Percentiles rank a stretch among this genome's conserved stretches.
phyloP scores from a whole-genome alignment of 1,284 basidiomycete species.

The Cutaneotrichosporon spelunceum region DNA sequence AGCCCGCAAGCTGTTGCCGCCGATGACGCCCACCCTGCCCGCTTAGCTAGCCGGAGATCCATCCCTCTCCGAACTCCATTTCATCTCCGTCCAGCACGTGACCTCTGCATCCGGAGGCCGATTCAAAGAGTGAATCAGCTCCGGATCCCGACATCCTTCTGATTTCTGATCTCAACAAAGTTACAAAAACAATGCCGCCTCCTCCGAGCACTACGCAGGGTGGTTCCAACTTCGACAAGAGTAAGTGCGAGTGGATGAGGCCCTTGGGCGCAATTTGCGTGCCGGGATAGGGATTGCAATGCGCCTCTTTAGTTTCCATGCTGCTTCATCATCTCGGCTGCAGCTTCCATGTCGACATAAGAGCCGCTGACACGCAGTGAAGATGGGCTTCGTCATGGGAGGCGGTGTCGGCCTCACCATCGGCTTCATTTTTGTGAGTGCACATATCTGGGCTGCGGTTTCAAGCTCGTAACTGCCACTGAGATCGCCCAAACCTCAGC shows the following conservation, averaged over 20 bases:
- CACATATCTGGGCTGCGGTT: not conserved
- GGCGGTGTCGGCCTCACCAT: conserved; percentile 84
- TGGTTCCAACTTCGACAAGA: conserved; percentile 46
- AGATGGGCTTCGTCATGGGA: conserved; percentile 91
- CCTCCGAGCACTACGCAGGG: conserved; percentile 44
- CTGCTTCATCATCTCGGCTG: not conserved
- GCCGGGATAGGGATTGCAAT: not conserved
- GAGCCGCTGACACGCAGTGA: conserved; percentile 48
- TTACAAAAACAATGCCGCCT: conserved; percentile 40
- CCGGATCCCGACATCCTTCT: not conserved
- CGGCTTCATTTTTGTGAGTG: conserved; percentile 78
- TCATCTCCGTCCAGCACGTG: not conserved
- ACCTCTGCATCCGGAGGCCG: not conserved
- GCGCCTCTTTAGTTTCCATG: not conserved
- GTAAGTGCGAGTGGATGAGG: conserved; percentile 28
- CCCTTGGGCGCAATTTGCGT: not conserved
- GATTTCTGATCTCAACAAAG: not conserved
- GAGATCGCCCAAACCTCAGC: not conserved
- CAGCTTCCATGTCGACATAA: too few species aligned
- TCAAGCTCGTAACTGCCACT: not conserved
- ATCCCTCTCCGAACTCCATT: not conserved
- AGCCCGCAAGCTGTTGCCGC: too few species aligned
- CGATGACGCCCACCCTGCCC: not conserved
- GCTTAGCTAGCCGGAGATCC: not conserved
- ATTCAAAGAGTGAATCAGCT: not conserved